Base-by-base conservation (phyloP, 345 rosid species). In the Corymbia maculata region DNA sequence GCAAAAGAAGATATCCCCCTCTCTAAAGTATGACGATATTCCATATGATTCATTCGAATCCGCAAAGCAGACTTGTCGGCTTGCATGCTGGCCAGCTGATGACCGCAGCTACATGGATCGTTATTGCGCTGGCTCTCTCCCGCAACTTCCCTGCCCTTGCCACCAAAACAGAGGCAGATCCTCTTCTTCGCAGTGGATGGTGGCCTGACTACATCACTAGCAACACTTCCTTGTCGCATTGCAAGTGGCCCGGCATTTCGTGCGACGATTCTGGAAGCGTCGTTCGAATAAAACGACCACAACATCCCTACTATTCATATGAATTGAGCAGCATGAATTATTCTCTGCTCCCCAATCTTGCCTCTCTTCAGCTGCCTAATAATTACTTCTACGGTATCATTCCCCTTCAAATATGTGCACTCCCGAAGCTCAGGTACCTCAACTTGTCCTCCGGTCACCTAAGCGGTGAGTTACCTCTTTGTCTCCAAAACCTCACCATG, bases 201-300 rank as follows among this genome's bases (percentile, higher is more conserved):
- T 57, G 64, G n/a, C 13, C n/a, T 9, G 0, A 0, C n/a, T 0
- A 9, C n/a, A 22, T 22, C 9, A 22, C 64, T 0, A 8, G 64
- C 64, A 57, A 57, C 28, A 22, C 13, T 57, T 24, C 64, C 0
- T 0, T 57, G n/a, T 24, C n/a, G 0, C 13, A 57, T 24, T 57
- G 64, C 64, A 24, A 0, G 0, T 57, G 64, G 64, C 3, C 0
- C 4, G 64, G 64, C n/a, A 57, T 57, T 57, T 57, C 64, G 0
- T 57, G 64, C 3, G 64, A 57, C 0, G 13, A 57, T 24, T 57
- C 64, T 24, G n/a, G n/a, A 9, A 57, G n/a, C 0, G 16, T 61
- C 0, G 0, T 61, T 13, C 4, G 28, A 28, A 61, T 61, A 61
- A 28, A 1, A 2, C 0, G 0, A 26, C 6, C 66, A 59, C 14